Conservation (phyloP, 805 yeast genomes). For the Priceomyces carsonii region DNA sequence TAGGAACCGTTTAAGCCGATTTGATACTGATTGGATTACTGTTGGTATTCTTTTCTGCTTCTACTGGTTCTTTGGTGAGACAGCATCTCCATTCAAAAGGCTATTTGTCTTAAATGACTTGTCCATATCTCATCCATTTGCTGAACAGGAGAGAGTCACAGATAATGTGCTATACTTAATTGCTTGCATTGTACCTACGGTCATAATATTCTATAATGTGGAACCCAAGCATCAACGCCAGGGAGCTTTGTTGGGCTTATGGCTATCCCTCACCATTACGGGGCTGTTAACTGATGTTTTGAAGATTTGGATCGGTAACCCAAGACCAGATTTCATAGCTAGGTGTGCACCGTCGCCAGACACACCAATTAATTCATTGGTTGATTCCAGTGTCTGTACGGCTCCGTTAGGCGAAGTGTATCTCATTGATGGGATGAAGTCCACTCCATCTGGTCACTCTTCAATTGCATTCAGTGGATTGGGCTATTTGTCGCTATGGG, state of each 20-base stretch:
- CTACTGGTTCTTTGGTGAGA: conserved; percentile 22
- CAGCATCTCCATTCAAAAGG: conserved; percentile 26
- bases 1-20: too few species aligned
- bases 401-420: conserved; percentile 28
- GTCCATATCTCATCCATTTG: conserved; percentile 30
- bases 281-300: conserved; percentile 37
- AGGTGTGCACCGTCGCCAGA: conserved; percentile 33
- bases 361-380: conserved; percentile 25
- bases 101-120: conserved; percentile 30
- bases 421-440: conserved; percentile 38
- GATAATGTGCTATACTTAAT: conserved; percentile 32
- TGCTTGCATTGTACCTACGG: conserved; percentile 26
- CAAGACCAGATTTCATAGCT: conserved; percentile 44
- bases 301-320: conserved; percentile 42
- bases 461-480: conserved; percentile 36
- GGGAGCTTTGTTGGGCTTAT: conserved; percentile 30
- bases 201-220: conserved; percentile 16
- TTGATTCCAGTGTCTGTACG: conserved; percentile 33
- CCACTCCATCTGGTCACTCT: conserved; percentile 44
- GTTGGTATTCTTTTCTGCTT: conserved; percentile 15
- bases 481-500: conserved; percentile 33
- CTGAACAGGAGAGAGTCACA: conserved; percentile 27
- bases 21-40: conserved; percentile 26
- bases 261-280: conserved; percentile 27
- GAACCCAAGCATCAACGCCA: conserved; percentile 23